Conservation (phyloP, 2,329 filamentous ascomycete genomes). For the Aspergillus fijiensis region DNA sequence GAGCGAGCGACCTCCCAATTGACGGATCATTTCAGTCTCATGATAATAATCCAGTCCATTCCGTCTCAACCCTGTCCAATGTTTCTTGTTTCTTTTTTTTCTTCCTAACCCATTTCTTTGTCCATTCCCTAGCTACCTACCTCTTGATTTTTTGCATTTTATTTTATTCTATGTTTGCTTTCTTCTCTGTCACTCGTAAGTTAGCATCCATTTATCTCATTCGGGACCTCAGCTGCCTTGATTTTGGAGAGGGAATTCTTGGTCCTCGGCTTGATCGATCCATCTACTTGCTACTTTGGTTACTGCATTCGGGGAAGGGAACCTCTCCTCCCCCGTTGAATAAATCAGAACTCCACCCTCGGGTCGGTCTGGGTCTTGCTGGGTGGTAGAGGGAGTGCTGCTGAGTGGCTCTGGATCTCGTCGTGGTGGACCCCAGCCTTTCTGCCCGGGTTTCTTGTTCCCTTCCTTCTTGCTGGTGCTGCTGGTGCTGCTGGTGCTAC, state of each 20-base stretch:
- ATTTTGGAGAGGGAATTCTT: neutral
- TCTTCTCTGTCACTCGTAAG: neutral
- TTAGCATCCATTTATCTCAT: neutral
- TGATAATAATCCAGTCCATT: neutral
- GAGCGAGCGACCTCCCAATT: neutral
- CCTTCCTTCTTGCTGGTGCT: neutral
- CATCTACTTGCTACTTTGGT: neutral
- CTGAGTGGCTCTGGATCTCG: neutral
- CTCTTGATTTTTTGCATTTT: neutral
- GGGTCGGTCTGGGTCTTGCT: neutral
- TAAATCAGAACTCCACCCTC: neutral
- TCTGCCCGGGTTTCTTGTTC: slow-evolving; percentile 2
- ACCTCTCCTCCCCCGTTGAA: neutral
- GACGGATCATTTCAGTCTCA: slow-evolving; percentile 6
- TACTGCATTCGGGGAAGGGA: neutral
- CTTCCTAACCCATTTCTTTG: neutral
- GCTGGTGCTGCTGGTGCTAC: neutral
- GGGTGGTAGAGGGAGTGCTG: neutral
- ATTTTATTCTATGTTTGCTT: neutral
- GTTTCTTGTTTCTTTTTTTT: neutral
- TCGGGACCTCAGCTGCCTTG: neutral
- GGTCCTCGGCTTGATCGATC: neutral
- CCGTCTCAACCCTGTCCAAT: neutral
- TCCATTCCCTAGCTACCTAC: neutral
- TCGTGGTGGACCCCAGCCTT: slow-evolving; percentile 5